phyloP scores from a whole-genome alignment of 2,329 filamentous ascomycete genomes.

The Xylaria digitata region DNA sequence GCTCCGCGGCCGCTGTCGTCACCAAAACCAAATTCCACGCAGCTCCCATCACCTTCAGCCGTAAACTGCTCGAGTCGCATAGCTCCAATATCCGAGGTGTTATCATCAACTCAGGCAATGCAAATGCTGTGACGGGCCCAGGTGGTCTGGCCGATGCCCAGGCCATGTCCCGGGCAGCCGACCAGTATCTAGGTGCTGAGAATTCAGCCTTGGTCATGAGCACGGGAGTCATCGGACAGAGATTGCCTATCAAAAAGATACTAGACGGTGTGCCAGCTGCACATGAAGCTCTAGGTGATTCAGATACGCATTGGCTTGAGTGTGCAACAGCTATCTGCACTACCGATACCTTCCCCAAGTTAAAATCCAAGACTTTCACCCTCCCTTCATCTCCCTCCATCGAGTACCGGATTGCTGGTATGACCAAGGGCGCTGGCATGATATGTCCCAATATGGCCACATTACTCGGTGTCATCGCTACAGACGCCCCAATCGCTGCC shows the following conservation, averaged over 20 bases:
- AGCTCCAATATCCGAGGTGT: slow-evolving; percentile 79
- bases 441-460: slow-evolving; percentile 99
- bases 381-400: slow-evolving; percentile 81
- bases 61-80: slow-evolving; percentile 74
- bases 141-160: slow-evolving; percentile 89
- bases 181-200: slow-evolving; percentile 66
- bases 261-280: slow-evolving; percentile 82
- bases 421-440: slow-evolving; percentile 99
- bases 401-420: slow-evolving; percentile 88
- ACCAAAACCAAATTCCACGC: slow-evolving; percentile 99
- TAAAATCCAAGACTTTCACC: slow-evolving; percentile 84
- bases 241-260: slow-evolving; percentile 94
- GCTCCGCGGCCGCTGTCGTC: slow-evolving; percentile 90
- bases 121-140: slow-evolving; percentile 95
- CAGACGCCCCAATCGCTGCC: slow-evolving; percentile 83
- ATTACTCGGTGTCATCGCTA: slow-evolving; percentile 89
- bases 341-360: slow-evolving; percentile 97
- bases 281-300: slow-evolving; percentile 74
- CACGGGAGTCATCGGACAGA: slow-evolving; percentile 96
- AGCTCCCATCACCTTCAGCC: slow-evolving; percentile 89
- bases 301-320: slow-evolving; percentile 87
- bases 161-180: slow-evolving; percentile 83
- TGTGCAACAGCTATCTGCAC: slow-evolving; percentile 95
- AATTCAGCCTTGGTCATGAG: slow-evolving; percentile 92
- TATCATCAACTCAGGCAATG: slow-evolving; percentile 94